Evolutionary conservation across 352 stramenopile genomes (phyloP).

Genomic region (Globisporangium nodosum): DNA sequence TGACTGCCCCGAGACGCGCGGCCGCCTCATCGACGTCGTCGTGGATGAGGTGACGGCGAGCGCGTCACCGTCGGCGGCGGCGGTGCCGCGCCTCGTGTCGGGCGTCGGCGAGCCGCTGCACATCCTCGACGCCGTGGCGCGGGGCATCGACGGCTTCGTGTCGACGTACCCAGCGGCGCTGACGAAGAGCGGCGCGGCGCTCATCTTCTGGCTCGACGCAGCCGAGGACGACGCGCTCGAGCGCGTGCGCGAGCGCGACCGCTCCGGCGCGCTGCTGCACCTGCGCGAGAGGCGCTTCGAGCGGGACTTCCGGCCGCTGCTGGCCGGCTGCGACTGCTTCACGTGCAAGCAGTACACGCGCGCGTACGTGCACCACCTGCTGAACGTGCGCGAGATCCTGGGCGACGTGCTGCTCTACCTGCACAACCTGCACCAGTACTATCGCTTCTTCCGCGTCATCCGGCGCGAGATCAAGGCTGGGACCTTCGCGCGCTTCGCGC

Average conservation of each 20-base stretch:
- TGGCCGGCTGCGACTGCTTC: constrained; percentile 66
- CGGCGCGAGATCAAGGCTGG: background rate
- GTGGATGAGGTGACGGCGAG: constrained; percentile 24
- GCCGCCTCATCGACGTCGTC: constrained; percentile 40
- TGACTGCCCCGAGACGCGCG: constrained; percentile 25
- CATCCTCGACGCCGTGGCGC: constrained; percentile 41
- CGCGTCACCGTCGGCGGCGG: constrained; percentile 1
- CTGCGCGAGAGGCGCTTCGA: constrained; percentile 59
- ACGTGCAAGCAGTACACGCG: constrained; percentile 44
- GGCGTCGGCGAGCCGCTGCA: constrained; percentile 64
- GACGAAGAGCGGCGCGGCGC: constrained; percentile 39
- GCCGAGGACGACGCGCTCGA: constrained; percentile 27
- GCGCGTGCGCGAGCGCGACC: constrained; percentile 18
- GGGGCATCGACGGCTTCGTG: constrained; percentile 64
- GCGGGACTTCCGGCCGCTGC: constrained; percentile 55
- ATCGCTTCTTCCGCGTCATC: background rate
- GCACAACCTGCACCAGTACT: constrained; percentile 69
- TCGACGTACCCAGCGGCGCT: constrained; percentile 52
- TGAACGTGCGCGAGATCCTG: constrained; percentile 91
- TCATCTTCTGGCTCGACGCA: constrained; percentile 58
- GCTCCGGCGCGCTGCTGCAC: constrained; percentile 50
- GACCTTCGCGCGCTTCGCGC: constrained; percentile 24
- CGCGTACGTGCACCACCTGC: constrained; percentile 69
- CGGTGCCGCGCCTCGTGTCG: constrained; percentile 54
- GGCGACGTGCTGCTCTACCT: constrained; percentile 89